These are phyloP conservation scores for Penicillium verhagenii DNA, from an alignment of 495 filamentous ascomycete species.

Conservation along the genomic window DNA sequence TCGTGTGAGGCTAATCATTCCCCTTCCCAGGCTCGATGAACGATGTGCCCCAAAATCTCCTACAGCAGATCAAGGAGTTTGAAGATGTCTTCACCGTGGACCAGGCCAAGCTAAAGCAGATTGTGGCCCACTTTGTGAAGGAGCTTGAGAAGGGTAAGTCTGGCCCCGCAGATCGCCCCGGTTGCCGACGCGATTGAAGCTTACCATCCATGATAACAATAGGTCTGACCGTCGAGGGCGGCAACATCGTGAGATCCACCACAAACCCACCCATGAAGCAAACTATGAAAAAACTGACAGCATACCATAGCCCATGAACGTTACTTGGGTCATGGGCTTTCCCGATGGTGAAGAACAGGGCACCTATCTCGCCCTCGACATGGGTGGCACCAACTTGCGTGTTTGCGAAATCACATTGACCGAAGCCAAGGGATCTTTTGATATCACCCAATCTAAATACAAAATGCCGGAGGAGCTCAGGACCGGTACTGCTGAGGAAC, in stretches of 20 bases:
- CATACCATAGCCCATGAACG: slow-evolving; percentile 84
- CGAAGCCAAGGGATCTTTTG: slow-evolving; percentile 90
- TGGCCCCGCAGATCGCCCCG: neutral
- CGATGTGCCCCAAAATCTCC: slow-evolving; percentile 80
- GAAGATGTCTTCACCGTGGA: slow-evolving; percentile 86
- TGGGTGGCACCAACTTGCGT: slow-evolving; percentile 97
- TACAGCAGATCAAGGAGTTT: slow-evolving; percentile 78
- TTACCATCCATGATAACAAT: slow-evolving; percentile 3
- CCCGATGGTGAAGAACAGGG: slow-evolving; percentile 88
- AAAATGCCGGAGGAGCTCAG: slow-evolving; percentile 94
- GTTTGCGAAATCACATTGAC: slow-evolving; percentile 95
- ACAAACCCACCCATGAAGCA: neutral
- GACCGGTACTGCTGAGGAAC: slow-evolving; percentile 83
- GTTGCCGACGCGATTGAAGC: neutral
- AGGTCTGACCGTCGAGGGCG: slow-evolving; percentile 85
- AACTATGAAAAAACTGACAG: neutral
- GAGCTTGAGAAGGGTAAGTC: slow-evolving; percentile 82
- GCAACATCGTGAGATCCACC: slow-evolving; percentile 74
- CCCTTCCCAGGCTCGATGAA: slow-evolving; percentile 64
- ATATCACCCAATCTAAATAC: slow-evolving; percentile 99
- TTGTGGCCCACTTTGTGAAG: slow-evolving; percentile 82
- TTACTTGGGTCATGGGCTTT: slow-evolving; percentile 95
- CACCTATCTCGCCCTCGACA: slow-evolving; percentile 90
- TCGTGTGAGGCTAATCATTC: slow-evolving; percentile 19
- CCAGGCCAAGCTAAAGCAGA: slow-evolving; percentile 75